Percentiles rank a stretch among this genome's conserved stretches.
phyloP scores from a whole-genome alignment of 1,284 basidiomycete genomes.

The Megacollybia platyphylla region DNA sequence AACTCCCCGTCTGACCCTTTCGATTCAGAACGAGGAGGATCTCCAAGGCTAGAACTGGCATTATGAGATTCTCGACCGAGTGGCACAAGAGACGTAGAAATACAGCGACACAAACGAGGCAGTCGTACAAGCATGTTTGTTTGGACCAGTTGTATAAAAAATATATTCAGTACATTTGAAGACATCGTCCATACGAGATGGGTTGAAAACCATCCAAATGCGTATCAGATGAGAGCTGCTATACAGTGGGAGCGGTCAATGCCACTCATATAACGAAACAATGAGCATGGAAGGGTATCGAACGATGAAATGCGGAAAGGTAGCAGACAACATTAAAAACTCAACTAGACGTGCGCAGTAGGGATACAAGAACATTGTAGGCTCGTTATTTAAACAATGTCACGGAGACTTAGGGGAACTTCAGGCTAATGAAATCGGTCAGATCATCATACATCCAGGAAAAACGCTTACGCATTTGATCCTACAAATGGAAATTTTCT shows the following conservation, averaged over 20 bases:
- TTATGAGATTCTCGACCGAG: too few relatives aligned
- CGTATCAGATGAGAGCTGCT: conserved; percentile 43
- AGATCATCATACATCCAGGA: conserved; percentile 1
- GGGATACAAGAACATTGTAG: conserved; percentile 61
- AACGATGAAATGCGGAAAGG: conserved; percentile 29
- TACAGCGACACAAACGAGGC: too few relatives aligned
- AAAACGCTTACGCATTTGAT: conserved; percentile 71
- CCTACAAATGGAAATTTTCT: conserved; percentile 22
- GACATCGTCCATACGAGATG: conserved; percentile 30
- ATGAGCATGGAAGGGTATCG: conserved; percentile 50
- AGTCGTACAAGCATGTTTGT: too few relatives aligned
- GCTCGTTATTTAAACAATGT: conserved; percentile 58
- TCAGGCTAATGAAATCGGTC: conserved; percentile 45
- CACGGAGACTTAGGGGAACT: conserved; percentile 77
- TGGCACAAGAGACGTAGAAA: too few relatives aligned
- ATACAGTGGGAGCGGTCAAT: conserved; percentile 53
- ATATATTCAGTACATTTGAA: too few relatives aligned
- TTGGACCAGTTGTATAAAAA: too few relatives aligned
- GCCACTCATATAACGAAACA: conserved; percentile 55
- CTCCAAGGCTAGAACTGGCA: too few relatives aligned
- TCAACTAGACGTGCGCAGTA: conserved; percentile 33
- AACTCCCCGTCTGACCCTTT: too few relatives aligned
- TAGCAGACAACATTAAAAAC: conserved; percentile 16
- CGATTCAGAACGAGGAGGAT: too few relatives aligned
- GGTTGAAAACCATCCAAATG: conserved; percentile 20